phyloP scores from a whole-genome alignment of 2,329 filamentous ascomycete species.

The Epichloe aotearoae region DNA sequence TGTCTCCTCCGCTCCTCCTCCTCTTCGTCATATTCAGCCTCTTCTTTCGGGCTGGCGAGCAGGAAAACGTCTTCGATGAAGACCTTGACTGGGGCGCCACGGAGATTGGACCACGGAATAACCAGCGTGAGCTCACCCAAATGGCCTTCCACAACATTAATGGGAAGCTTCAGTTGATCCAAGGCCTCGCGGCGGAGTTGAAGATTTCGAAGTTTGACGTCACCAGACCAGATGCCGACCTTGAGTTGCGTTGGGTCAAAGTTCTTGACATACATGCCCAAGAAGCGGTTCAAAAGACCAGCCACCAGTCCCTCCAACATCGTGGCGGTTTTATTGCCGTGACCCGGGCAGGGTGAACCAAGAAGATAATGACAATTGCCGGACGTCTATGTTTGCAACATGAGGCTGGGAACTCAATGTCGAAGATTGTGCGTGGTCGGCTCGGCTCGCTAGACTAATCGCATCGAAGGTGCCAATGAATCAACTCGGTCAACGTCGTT shows the following conservation, averaged over 20 bases:
- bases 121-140: constrained; percentile 81
- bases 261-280: constrained; percentile 99
- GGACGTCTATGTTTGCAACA: constrained; percentile 9
- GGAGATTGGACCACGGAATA: constrained; percentile 95
- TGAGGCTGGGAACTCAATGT: constrained; percentile 4
- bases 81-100: constrained; percentile 87
- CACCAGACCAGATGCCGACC: constrained; percentile 96
- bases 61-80: constrained; percentile 96
- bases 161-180: constrained; percentile 88
- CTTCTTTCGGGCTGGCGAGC: constrained; percentile 87
- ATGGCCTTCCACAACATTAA: constrained; percentile 94
- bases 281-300: constrained; percentile 93
- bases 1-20: constrained; percentile 82
- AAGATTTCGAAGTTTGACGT: constrained; percentile 88
- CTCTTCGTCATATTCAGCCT: constrained; percentile 82
- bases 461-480: neutral
- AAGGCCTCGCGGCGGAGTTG: constrained; percentile 89
- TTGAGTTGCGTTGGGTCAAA: constrained; percentile 97
- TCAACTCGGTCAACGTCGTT: neutral
- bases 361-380: constrained; percentile 5
- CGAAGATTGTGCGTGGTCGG: neutral
- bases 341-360: constrained; percentile 51
- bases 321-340: constrained; percentile 46
- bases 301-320: constrained; percentile 98
- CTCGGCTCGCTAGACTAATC: neutral